A percentile compares a stretch with the other conserved stretches of the same genome.
phyloP scores from a whole-genome alignment of 306 rosid genomes.

The Datisca glomerata region DNA sequence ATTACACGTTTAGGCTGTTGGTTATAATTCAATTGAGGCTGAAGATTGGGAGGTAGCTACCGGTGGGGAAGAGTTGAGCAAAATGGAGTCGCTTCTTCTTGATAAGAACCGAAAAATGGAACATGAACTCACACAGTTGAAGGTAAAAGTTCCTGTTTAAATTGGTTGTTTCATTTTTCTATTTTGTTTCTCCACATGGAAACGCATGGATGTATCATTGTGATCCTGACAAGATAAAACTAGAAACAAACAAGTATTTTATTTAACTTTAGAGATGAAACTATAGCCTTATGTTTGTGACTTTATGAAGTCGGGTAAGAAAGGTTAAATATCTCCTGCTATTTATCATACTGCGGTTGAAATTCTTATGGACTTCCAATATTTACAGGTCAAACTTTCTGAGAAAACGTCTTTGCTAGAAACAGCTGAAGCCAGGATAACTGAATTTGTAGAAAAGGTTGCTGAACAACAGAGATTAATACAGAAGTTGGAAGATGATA shows the following conservation, averaged over 20 bases:
- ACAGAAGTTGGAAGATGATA: conserved; percentile 96
- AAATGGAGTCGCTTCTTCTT: conserved; percentile 99
- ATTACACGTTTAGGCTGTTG: conserved; percentile 62
- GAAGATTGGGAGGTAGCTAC: conserved; percentile 99
- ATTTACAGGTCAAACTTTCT: conserved; percentile 56
- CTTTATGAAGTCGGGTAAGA: conserved; percentile 4
- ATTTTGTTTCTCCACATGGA: not conserved
- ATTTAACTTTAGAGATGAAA: conserved; percentile 1
- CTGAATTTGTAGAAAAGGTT: conserved; percentile 51
- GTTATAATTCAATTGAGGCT: conserved; percentile 93
- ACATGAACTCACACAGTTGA: conserved; percentile 84
- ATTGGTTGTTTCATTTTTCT: not conserved
- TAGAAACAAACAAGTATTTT: no score
- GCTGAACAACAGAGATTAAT: conserved; percentile 74
- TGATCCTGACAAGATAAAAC: not conserved
- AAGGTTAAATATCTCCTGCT: not conserved
- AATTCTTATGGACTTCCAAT: conserved; percentile 16
- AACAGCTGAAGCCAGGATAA: conserved; percentile 58
- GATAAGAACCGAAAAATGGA: conserved; percentile 98
- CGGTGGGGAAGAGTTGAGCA: conserved; percentile 97
- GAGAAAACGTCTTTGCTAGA: conserved; percentile 66
- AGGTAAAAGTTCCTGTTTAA: conserved; percentile 28
- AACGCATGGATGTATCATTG: not conserved
- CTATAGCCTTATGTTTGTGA: not conserved
- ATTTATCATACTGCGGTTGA: not conserved